Evolutionary conservation across 2,329 filamentous ascomycete species (phyloP), one percentile per base, ranked within the genome.

Genomic region (Fusarium sp.): DNA sequence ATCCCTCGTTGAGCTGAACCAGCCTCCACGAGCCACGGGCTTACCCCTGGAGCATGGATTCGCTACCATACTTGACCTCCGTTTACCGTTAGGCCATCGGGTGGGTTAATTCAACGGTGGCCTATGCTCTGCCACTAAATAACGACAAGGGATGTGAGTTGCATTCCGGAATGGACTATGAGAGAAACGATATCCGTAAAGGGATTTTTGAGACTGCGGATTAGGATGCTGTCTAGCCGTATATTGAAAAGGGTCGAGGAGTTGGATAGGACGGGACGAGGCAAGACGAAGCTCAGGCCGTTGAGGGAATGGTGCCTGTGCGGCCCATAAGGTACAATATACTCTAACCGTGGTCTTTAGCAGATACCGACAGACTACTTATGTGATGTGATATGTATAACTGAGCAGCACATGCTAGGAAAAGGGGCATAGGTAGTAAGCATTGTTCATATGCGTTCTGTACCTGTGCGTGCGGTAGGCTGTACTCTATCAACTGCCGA

Each of bases 101-200:
- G 64, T 61, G 61, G 66, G 66, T 71, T 67, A 56, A 68, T 60
- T 42, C 74, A 75, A 75, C 67, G 72, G 70, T 60, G 69, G 71
- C 57, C 69, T 64, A 66, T 75, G 73, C 67, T 64, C 66, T 50
- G 46, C 50, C 65, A 65, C 67, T 65, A 68, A 63, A 38, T 48
- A 56, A 57, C 48, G 60, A 73, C 67, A 60, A 76, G 60, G 64
- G 62, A 64, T 60, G 63, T 63, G 71, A 69, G 61, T 60, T 64
- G 42, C 59, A 63, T 64, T 73, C 59, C 45, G 45, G 42, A 54
- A 49, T 65, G 50, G 58, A 52, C 56, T 42, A 60, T 40, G 48
- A 37, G 32, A 32, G 32, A 26, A 20, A 11, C 58, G 59, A 50
- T 49, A 55, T 46, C 44, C 58, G 56, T 20, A 54, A 50, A 64